Evolutionary conservation across 2,329 filamentous ascomycete species (phyloP), one percentile per base, ranked within the genome.

Genomic region (Neonectria neomacrospora): DNA sequence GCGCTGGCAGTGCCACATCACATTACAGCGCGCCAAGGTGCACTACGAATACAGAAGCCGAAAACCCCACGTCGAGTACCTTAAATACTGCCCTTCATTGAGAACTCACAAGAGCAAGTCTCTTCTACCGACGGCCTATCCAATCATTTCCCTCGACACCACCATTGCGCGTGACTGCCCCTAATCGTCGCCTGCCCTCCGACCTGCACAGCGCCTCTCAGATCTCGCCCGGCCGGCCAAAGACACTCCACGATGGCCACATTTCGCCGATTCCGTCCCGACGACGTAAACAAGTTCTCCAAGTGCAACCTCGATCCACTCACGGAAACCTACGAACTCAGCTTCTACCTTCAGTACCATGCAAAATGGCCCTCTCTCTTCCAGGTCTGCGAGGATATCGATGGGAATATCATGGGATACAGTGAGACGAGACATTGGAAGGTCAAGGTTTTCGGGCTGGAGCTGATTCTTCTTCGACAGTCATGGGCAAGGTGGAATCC

Each of bases 241-340:
- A 41, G n/a, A 8, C 10, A 41, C 30, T 16, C 18, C 48, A 62
- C 53, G 10, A 73, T 73, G 71, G 71, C 71, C 58, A 92, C 91
- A 58, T 92, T 98, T 75, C 91, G 94, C 55, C 89, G 92, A 71
- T 97, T 98, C 83, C 88, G 87, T 65, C 91, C 93, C 2, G 86
- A 88, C 70, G 96, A 99, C 78, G 85, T 98, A 66, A 89, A 97
- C 80, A 91, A 90, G 70, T 91, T 98, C 79, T 97, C 96, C 71
- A 90, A 94, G 69, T 97, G 94, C 80, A 99, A 99, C 77, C 90
- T 99, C 66, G 96, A 99, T 76, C 93, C 93, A 42, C 85, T 97
- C 66, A 98, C 96, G n/a, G 96, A 99, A 82, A 98, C 96, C 60
- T 99, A 98, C 82, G 94, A 97, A 78, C 87, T 97, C 68, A 88